Conservation (phyloP, 805 yeast genomes). For the Nakazawaea holstii region DNA sequence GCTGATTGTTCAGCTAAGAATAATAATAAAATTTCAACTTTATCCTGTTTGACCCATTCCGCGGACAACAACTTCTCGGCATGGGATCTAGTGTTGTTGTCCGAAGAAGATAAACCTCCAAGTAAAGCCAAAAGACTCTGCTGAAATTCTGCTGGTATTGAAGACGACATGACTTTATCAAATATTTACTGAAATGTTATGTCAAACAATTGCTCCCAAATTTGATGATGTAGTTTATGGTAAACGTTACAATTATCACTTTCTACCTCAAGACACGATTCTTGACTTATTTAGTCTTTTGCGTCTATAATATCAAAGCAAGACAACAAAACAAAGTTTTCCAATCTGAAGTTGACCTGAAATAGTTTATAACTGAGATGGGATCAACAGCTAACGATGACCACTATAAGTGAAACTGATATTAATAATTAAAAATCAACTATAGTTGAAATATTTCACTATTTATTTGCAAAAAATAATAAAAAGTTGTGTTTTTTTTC, state of each 20-base stretch:
- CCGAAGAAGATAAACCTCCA: slow-evolving; percentile 69
- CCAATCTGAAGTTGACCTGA: too few species aligned
- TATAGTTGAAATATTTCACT: not conserved
- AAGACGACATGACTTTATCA: slow-evolving; percentile 2
- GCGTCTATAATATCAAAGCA: too few species aligned
- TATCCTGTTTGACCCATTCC: slow-evolving; percentile 68
- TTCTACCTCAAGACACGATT: too few species aligned
- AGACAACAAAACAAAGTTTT: too few species aligned
- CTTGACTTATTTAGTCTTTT: too few species aligned
- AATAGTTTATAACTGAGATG: too few species aligned
- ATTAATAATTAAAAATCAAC: too few species aligned
- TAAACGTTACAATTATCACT: too few species aligned
- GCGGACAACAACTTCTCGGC: slow-evolving; percentile 73
- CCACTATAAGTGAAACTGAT: too few species aligned
- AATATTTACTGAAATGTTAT: not conserved
- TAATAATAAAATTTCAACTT: slow-evolving; percentile 64
- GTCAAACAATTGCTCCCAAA: not conserved
- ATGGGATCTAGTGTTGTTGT: slow-evolving; percentile 64
- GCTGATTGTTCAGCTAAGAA: slow-evolving; percentile 75
- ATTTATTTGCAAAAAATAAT: not conserved
- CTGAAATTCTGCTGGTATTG: slow-evolving; percentile 49
- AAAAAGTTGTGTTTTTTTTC: not conserved
- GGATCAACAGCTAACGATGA: not conserved
- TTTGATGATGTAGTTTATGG: not conserved
- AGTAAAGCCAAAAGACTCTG: slow-evolving; percentile 58